Base-by-base conservation (phyloP, 2,329 filamentous ascomycete species). In the Myriosclerotinia duriaeana region DNA sequence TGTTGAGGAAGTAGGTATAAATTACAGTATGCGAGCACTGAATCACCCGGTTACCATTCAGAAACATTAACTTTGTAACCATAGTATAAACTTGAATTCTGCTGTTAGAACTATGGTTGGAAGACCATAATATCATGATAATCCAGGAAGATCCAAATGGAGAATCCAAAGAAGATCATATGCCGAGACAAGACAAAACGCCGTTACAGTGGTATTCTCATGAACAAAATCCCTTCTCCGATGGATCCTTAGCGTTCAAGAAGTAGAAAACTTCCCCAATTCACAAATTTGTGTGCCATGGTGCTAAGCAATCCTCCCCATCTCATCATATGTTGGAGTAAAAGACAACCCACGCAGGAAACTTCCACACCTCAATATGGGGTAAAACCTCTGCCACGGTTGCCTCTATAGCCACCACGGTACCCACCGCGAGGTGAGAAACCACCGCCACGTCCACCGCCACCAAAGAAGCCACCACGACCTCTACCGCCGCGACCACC, bases 321-420 rank as follows among this genome's bases (percentile, higher is more conserved):
- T 64, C 42, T 54, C 20, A 50, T 64, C 58, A 48, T 56, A 48
- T 38, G 58, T 20, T 60, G 50, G 44, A 60, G 58, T 22, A 30
- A 22, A 22, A 60, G 44, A 22, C 22, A 15, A 55, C 46, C 36
- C 36, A 14, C 26, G 54, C n/a, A 17, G n/a, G 50, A 59, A 67
- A 11, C n/a, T 26, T 22, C 5, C 20, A 9, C 26, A 26, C 5
- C 42, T 77, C 83, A 90, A 78, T 90, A 90, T 67, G 88, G 88
- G 66, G 83, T 78, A 76, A 81, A 89, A 69, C 87, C 87, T 73
- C 87, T 83, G 66, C 84, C 79, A 64, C 82, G 78, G 72, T 42
- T 68, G 9, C 89, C 88, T 67, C 88, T 83, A 75, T 81, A 82
- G 20, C 81, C 82, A 66, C 84, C 84, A 69, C 84, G 81, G 74